A percentile compares a stretch with the other conserved stretches of the same genome.
Evolutionary conservation across 1,139 yeast species (phyloP).

Genomic region (Taphrina wiesneri): DNA sequence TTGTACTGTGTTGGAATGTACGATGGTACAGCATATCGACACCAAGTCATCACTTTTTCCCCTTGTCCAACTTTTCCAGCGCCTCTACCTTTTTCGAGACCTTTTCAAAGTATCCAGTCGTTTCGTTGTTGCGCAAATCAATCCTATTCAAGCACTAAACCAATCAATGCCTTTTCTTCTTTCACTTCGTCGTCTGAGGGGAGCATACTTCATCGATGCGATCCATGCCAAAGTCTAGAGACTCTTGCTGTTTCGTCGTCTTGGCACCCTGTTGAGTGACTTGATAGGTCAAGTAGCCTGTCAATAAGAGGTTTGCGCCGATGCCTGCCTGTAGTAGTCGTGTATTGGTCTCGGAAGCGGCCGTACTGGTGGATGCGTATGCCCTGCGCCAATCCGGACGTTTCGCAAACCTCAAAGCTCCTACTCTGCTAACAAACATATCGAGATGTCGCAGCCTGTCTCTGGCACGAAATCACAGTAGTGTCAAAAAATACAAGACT

Average conservation of each 20-base stretch:
- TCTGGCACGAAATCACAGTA: too few species aligned
- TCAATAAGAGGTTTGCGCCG: neutral
- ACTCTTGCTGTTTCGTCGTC: neutral
- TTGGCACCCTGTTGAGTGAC: neutral
- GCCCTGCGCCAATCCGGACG: neutral
- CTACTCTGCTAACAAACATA: neutral
- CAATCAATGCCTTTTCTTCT: neutral
- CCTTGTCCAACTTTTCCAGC: slow-evolving; percentile 11
- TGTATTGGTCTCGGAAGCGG: neutral
- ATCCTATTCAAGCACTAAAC: slow-evolving; percentile 21
- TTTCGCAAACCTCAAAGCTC: neutral
- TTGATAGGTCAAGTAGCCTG: slow-evolving; percentile 2
- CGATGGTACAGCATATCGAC: too few species aligned
- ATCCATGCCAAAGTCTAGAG: slow-evolving; percentile 15
- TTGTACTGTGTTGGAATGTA: neutral
- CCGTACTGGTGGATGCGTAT: neutral
- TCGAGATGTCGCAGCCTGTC: too few species aligned
- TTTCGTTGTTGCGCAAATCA: slow-evolving; percentile 29
- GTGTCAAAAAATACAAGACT: too few species aligned
- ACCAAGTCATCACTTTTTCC: too few species aligned
- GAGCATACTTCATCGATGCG: slow-evolving; percentile 14
- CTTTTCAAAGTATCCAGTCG: slow-evolving; percentile 25
- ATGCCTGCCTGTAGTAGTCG: slow-evolving; percentile 6
- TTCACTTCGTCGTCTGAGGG: neutral
- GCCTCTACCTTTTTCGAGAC: slow-evolving; percentile 23